These are phyloP conservation scores for Claviceps citrina DNA, from an alignment of 2,329 filamentous ascomycete species.

Conservation along the genomic window DNA sequence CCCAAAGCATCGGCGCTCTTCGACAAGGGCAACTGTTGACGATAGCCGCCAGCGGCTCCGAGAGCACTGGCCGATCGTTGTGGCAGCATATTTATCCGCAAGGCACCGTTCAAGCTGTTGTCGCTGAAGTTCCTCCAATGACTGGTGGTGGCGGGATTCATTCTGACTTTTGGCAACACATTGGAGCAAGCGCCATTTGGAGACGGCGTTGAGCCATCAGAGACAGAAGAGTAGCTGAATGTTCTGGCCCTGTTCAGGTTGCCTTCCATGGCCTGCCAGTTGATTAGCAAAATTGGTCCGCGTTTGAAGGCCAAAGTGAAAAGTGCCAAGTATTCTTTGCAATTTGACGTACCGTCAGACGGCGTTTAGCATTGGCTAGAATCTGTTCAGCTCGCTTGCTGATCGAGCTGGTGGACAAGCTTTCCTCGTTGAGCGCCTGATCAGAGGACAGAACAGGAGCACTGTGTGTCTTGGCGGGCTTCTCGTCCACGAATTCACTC, in stretches of 20 bases:
- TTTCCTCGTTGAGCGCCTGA: conserved; percentile 29
- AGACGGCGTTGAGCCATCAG: conserved; percentile 37
- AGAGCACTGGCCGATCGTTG: conserved; percentile 51
- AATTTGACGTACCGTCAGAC: conserved; percentile 55
- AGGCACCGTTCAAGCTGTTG: conserved; percentile 12
- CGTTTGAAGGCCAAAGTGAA: neutral
- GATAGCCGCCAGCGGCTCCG: conserved; percentile 42
- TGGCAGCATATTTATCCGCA: conserved; percentile 20
- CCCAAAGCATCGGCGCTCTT: conserved; percentile 28
- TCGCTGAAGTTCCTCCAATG: conserved; percentile 21
- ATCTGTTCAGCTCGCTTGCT: conserved; percentile 80
- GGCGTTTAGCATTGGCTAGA: conserved; percentile 78
- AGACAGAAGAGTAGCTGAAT: conserved; percentile 30
- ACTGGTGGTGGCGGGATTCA: conserved; percentile 7
- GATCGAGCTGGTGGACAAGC: conserved; percentile 57
- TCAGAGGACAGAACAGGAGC: conserved; percentile 6
- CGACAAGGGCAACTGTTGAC: conserved; percentile 30
- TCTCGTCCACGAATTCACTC: conserved; percentile 37
- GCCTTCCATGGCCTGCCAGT: conserved; percentile 70
- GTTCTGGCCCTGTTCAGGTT: conserved; percentile 70
- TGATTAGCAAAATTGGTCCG: neutral
- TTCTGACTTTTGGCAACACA: conserved; percentile 10
- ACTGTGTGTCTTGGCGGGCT: conserved; percentile 14
- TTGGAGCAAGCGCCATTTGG: conserved; percentile 19
- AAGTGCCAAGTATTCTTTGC: neutral